Conservation (phyloP, 2,329 filamentous ascomycete genomes). For the Metarhizium robertsii region DNA sequence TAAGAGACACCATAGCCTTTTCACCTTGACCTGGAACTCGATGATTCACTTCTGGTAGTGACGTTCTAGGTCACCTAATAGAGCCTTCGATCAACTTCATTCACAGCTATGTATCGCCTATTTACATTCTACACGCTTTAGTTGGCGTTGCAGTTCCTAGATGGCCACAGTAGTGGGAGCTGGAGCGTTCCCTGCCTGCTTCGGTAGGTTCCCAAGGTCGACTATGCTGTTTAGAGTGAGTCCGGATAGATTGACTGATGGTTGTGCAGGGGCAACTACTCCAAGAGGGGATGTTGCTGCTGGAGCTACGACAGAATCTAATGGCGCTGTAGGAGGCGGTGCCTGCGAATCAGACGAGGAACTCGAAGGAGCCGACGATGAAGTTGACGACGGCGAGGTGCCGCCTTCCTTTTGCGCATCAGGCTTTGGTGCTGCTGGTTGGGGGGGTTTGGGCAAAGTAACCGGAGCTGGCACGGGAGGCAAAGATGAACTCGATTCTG, state of each 20-base stretch:
- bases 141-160: neutral
- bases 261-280: constrained; percentile 10
- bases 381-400: neutral
- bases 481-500: constrained; percentile 5
- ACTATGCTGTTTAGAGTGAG: constrained; percentile 33
- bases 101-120: neutral
- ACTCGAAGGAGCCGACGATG: neutral
- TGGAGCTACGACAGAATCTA: constrained; percentile 5
- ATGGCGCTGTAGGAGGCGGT: neutral
- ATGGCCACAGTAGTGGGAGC: neutral
- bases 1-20: neutral
- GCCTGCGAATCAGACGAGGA: neutral
- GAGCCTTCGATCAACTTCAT: neutral
- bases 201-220: constrained; percentile 32
- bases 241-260: constrained; percentile 28
- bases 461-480: neutral
- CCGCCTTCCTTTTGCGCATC: neutral
- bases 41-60: neutral
- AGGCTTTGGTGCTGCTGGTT: neutral
- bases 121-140: neutral
- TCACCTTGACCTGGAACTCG: no score
- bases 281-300: constrained; percentile 7
- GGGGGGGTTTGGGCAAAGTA: neutral
- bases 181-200: neutral
- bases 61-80: neutral